Base-by-base conservation (phyloP, 2,329 filamentous ascomycete species). In the Ilyonectria robusta region DNA sequence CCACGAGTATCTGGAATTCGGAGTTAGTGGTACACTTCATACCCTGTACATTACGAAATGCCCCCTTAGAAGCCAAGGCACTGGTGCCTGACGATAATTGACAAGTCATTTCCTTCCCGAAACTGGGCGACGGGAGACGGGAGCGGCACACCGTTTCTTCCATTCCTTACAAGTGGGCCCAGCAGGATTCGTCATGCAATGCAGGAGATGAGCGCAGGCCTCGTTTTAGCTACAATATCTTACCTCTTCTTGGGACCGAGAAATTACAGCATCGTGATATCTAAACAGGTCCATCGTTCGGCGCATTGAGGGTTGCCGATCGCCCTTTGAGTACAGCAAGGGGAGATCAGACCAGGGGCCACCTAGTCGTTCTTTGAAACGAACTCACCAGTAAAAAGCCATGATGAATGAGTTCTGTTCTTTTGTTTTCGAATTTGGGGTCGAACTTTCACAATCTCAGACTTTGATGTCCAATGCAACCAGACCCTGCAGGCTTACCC, bases 81-180 rank as follows among this genome's bases (percentile, higher is more conserved):
- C 17, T 35, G 33, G 33, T 13, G n/a, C 50, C 29, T 40, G 46
- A 19, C 2, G 8, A 29, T 8, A 17, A 37, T 23, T 19, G 26
- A 21, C 58, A 42, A 31, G 26, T 44, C 47, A 21, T 21, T 44
- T 42, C 58, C 26, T 35, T 44, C 13, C 31, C 23, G 47, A 51
- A n/a, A 37, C 17, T 44, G 10, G 33, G 4, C 6, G 29, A n/a
- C 35, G 10, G 42, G 40, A 58, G 42, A 40, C 17, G n/a, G 29
- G 37, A 37, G 31, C 29, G 50, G 29, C 29, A 23, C 40, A 29
- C 37, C 8, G 33, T 17, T 42, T 8, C 19, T 33, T 33, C 13
- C 48, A 37, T 47, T 33, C 46, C 46, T 51, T 40, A 9, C 9
- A 35, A n/a, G 47, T 46, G 57, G 57, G 21, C 10, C 46, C 23